Percentiles rank a stretch among this genome's conserved stretches.
Evolutionary conservation across 768 basidiomycete species (phyloP).

Genomic region (Gyrodon lividus): DNA sequence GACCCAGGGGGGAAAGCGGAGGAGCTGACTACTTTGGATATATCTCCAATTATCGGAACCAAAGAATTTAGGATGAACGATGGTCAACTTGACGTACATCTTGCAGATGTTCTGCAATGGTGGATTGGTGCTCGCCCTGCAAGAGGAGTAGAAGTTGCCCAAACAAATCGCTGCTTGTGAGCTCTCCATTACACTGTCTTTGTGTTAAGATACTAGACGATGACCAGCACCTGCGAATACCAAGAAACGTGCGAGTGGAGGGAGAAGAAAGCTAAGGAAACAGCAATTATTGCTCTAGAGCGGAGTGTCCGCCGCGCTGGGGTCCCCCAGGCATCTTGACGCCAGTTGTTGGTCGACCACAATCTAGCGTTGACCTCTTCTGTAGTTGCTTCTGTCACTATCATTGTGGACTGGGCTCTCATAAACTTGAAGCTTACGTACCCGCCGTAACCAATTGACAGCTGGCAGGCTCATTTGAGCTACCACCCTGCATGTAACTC

Average conservation of each 20-base stretch:
- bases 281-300: background rate
- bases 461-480: too few species aligned
- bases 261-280: conserved; percentile 45
- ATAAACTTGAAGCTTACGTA: too few species aligned
- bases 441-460: too few species aligned
- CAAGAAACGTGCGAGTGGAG: conserved; percentile 79
- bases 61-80: conserved; percentile 59
- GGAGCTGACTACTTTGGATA: background rate
- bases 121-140: conserved; percentile 74
- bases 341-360: background rate
- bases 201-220: background rate
- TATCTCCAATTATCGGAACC: conserved; percentile 58
- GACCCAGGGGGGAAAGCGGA: background rate
- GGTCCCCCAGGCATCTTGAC: background rate
- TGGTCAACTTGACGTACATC: conserved; percentile 47
- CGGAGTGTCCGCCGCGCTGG: background rate
- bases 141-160: conserved; percentile 61
- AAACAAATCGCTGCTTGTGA: conserved; percentile 66
- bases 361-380: background rate
- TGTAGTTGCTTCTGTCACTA: background rate
- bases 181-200: conserved; percentile 25
- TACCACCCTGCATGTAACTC: too few species aligned
- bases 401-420: too few species aligned
- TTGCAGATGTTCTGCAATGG: conserved; percentile 61
- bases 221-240: conserved; percentile 69